Percentiles rank a stretch among this genome's conserved stretches.
phyloP scores from a whole-genome alignment of 371 early-diverging fungal species.

The Mortierella sp. region DNA sequence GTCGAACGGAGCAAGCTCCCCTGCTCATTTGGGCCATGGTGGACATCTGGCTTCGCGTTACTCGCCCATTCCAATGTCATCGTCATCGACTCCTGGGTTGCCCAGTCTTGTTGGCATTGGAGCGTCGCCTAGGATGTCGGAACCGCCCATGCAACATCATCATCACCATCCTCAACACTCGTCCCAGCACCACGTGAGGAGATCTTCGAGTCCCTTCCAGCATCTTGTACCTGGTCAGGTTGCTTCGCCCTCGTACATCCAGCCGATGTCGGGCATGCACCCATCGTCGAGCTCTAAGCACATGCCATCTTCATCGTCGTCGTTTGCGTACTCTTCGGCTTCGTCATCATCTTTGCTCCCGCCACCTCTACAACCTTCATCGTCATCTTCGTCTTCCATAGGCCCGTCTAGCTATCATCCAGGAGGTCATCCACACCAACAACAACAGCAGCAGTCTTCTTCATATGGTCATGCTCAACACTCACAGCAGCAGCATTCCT shows the following conservation, averaged over 20 bases:
- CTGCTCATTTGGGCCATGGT: constrained; percentile 41
- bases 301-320: constrained; percentile 15
- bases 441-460: constrained; percentile 26
- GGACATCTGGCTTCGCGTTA: constrained; percentile 33
- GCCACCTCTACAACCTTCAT: constrained; percentile 21
- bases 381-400: constrained; percentile 8
- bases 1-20: constrained; percentile 32
- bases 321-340: constrained; percentile 35
- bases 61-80: constrained; percentile 31
- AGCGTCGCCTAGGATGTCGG: constrained; percentile 30
- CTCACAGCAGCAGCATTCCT: constrained; percentile 16
- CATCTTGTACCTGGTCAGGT: constrained; percentile 44
- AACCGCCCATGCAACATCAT: constrained; percentile 26
- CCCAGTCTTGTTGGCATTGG: constrained; percentile 19
- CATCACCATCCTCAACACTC: constrained; percentile 32
- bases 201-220: constrained; percentile 53
- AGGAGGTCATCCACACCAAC: constrained; percentile 11
- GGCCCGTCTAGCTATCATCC: constrained; percentile 27
- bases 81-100: constrained; percentile 16
- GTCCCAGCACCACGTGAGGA: constrained; percentile 35
- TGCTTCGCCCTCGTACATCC: constrained; percentile 41
- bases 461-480: constrained; percentile 21
- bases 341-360: constrained; percentile 28
- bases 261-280: constrained; percentile 27
- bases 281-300: constrained; percentile 18